phyloP scores from a whole-genome alignment of 495 filamentous ascomycete genomes.

The Podospora australis region DNA sequence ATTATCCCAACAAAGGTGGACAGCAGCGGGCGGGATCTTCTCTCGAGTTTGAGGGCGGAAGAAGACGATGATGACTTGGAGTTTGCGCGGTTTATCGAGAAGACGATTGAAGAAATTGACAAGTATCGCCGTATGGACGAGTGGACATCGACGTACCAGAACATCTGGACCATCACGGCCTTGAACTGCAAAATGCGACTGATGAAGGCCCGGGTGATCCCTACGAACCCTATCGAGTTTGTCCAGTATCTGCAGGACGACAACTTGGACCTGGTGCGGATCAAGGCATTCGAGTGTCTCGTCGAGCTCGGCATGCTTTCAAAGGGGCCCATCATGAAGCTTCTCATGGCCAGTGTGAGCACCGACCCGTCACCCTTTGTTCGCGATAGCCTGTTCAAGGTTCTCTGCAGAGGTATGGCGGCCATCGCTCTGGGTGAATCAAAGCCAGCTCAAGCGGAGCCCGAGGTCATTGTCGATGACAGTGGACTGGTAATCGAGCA shows the following conservation, averaged over 20 bases:
- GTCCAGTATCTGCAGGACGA: constrained; percentile 72
- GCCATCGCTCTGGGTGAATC: constrained; percentile 70
- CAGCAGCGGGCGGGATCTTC: constrained; percentile 47
- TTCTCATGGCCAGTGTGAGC: constrained; percentile 64
- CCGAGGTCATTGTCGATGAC: constrained; percentile 25
- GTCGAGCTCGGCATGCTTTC: constrained; percentile 69
- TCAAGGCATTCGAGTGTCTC: constrained; percentile 76
- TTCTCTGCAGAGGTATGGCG: constrained; percentile 68
- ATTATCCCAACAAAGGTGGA: constrained; percentile 53
- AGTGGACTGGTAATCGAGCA: constrained; percentile 77
- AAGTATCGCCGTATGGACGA: constrained; percentile 89
- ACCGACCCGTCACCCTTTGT: constrained; percentile 78
- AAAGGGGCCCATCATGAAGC: constrained; percentile 54
- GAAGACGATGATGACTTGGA: constrained; percentile 37
- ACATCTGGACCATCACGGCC: constrained; percentile 77
- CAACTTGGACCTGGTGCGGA: constrained; percentile 71
- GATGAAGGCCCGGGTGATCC: constrained; percentile 64
- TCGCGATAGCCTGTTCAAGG: constrained; percentile 58
- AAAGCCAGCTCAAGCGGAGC: constrained; percentile 25
- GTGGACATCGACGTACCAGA: constrained; percentile 87
- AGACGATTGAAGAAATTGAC: constrained; percentile 77
- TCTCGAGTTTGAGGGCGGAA: constrained; percentile 25
- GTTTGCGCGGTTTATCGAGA: constrained; percentile 51
- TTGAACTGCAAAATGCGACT: constrained; percentile 69
- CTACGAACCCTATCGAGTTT: constrained; percentile 58